These are phyloP conservation scores for Panicum hallii DNA, from an alignment of 202 grass and related monocot genomes.

Conservation along the genomic window DNA sequence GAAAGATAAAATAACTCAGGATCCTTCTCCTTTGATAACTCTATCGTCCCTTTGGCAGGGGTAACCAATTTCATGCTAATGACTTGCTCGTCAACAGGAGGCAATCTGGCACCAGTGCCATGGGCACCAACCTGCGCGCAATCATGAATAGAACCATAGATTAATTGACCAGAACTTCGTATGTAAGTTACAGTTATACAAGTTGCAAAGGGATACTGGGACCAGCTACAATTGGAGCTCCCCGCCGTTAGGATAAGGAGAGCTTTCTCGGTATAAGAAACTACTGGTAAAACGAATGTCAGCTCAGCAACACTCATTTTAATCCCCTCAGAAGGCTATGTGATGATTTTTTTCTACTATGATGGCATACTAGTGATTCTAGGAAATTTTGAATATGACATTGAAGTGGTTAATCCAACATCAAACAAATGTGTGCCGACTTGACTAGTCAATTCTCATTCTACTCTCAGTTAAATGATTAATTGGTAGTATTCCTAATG, in stretches of 20 bases:
- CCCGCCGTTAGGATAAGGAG: constrained; percentile 11
- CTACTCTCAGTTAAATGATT: too few relatives aligned
- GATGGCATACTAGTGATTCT: not conserved
- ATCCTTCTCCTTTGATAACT: constrained; percentile 84
- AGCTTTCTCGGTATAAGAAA: not conserved
- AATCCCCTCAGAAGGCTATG: not conserved
- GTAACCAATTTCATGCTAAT: constrained; percentile 92
- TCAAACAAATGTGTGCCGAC: not conserved
- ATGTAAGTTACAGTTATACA: constrained; percentile 28
- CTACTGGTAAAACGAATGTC: not conserved
- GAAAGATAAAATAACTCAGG: constrained; percentile 90
- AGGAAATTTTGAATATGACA: constrained; percentile 1
- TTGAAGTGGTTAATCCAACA: constrained; percentile 4
- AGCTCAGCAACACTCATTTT: not conserved
- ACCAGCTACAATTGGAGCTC: not conserved
- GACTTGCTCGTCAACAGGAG: constrained; percentile 89
- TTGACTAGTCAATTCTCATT: not conserved
- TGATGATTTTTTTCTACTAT: not conserved
- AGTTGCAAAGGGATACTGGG: not conserved
- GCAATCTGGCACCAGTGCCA: constrained; percentile 82
- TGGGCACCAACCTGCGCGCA: constrained; percentile 77
- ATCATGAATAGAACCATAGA: constrained; percentile 25
- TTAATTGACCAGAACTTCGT: constrained; percentile 2
- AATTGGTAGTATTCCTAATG: not conserved
- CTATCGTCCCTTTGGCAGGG: constrained; percentile 78